phyloP scores from a whole-genome alignment of 148 eudicot species.

The Arctostaphylos glauca region DNA sequence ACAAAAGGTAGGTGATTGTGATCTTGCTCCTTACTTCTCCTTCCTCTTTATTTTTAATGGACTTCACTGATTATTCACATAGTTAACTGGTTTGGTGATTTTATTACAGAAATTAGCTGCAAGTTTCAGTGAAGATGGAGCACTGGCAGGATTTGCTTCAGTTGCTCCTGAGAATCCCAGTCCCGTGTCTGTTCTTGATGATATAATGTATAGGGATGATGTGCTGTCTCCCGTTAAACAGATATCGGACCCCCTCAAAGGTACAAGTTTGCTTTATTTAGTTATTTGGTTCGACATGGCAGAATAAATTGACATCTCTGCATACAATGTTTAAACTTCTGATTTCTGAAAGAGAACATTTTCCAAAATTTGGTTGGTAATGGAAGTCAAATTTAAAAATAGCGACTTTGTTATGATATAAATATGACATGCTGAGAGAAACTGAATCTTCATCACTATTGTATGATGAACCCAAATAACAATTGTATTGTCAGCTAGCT shows the following conservation, averaged over 20 bases:
- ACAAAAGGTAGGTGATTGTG: constrained; percentile 38
- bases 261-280: constrained; percentile 26
- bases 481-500: not conserved
- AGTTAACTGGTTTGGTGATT: constrained; percentile 10
- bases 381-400: not conserved
- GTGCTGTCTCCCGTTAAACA: constrained; percentile 65
- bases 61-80: not conserved
- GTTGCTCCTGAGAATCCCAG: constrained; percentile 66
- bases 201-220: constrained; percentile 48
- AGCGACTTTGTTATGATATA: not conserved
- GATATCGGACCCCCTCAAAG: constrained; percentile 44
- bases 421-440: not conserved
- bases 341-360: not conserved
- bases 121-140: constrained; percentile 42
- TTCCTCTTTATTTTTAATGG: not conserved
- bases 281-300: not conserved
- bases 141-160: constrained; percentile 26
- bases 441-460: not conserved
- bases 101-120: constrained; percentile 42
- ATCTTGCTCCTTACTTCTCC: not conserved
- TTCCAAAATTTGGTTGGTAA: not conserved
- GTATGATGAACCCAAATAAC: not conserved
- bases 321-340: not conserved
- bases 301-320: not conserved
- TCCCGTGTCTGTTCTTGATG: constrained; percentile 87